Evolutionary conservation across 805 yeast genomes (phyloP), one percentile per base, ranked within the genome.

Genomic region (Yamadazyma laniorum): DNA sequence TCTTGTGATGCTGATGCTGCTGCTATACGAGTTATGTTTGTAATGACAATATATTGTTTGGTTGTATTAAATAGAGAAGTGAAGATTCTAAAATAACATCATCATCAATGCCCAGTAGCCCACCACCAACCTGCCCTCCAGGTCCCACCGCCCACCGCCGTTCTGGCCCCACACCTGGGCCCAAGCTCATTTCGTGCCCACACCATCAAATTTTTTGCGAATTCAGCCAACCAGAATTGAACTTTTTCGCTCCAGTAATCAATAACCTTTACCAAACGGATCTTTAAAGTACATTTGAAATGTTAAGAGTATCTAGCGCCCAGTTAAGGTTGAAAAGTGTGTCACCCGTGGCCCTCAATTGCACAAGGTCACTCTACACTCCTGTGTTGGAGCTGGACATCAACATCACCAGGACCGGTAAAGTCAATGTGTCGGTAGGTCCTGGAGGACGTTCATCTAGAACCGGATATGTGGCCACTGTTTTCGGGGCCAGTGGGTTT

Each of bases 391-490:
- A 64, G 32, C 62, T 67, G n/a, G 93, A 86, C 61, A 65, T 82
- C 53, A 79, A 79, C 57, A 79, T 86, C 61, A 82, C 91, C 39
- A 74, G 79, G 48, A 70, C 74, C 36, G 95, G 95, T 18, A 85
- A 87, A 55, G 82, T 88, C 30, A 72, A 79, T 49, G 59, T 83
- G 30, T 61, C 85, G n/a, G 68, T 72, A 25, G 95, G 95, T 44
- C 65, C 76, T 34, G 93, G 95, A 32, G 95, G 95, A 21, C 73
- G 86, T 42, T 82, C 91, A 4, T 85, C 95, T 19, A 75, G 95
- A 67, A 81, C 91, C 6, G 95, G 95, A 2, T 85, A 80, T 63
- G 85, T 90, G 3, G 95, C 90, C 16, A 85, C 95, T 1, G 93
- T 87, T 2, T 87, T 87, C 55, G 95, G 95, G 7, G 85, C 82